A percentile compares a stretch with the other conserved stretches of the same genome.
Evolutionary conservation across 73 alveolate species (phyloP).

Genomic region (Blepharisma japonicum): DNA sequence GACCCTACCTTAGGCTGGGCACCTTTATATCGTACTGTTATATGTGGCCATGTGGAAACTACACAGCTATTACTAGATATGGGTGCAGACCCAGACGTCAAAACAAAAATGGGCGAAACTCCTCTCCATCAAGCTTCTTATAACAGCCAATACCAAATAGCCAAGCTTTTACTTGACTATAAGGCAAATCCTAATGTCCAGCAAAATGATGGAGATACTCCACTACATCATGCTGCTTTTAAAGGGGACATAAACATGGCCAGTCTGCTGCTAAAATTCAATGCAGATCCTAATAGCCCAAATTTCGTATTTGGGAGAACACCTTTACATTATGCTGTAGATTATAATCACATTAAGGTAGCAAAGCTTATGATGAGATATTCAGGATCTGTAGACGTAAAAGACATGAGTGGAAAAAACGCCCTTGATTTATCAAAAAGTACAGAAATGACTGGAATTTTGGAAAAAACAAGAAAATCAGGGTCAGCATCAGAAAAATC

Average conservation of each 20-base stretch:
- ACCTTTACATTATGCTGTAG: constrained; percentile 32
- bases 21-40: constrained; percentile 19
- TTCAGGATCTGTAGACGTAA: background rate
- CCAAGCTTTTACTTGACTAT: background rate
- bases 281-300: constrained; percentile 63
- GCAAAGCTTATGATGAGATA: background rate
- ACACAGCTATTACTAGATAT: background rate
- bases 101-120: constrained; percentile 13
- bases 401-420: constrained; percentile 18
- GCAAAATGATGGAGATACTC: constrained; percentile 22
- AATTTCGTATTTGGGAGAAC: constrained; percentile 30
- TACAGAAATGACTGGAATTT: background rate
- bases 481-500: background rate
- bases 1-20: constrained; percentile 5
- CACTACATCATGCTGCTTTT: constrained; percentile 1
- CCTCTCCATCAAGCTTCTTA: constrained; percentile 26
- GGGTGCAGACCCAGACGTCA: constrained; percentile 24
- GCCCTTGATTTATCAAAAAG: constrained; percentile 16
- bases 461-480: background rate
- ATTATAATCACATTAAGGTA: background rate
- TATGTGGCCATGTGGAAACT: constrained; percentile 1
- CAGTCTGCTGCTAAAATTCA: constrained; percentile 47
- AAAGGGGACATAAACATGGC: constrained; percentile 62
- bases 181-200: constrained; percentile 16
- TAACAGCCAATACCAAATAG: constrained; percentile 1